Evolutionary conservation across 352 stramenopile genomes (phyloP).

Genomic region (Phytophthora cryptogea): DNA sequence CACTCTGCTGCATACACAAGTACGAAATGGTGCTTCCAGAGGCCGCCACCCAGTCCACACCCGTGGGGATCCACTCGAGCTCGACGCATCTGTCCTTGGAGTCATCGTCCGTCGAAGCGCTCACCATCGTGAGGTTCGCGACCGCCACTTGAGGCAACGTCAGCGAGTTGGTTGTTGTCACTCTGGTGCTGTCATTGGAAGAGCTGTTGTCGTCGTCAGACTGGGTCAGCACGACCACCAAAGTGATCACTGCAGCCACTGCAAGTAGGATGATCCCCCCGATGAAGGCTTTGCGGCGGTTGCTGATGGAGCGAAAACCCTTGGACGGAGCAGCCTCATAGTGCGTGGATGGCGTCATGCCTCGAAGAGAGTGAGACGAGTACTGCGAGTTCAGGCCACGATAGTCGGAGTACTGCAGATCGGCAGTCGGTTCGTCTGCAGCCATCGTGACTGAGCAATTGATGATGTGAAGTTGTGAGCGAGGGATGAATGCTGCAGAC

Average conservation of each 20-base stretch:
- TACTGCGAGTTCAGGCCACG: conserved; percentile 6
- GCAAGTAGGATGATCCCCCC: conserved; percentile 6
- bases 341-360: conserved; percentile 7
- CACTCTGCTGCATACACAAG: conserved; percentile 36
- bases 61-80: conserved; percentile 34
- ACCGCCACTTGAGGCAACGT: conserved; percentile 24
- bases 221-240: conserved; percentile 23
- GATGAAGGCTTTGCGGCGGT: conserved; percentile 23
- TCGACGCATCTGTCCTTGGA: conserved; percentile 32
- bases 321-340: conserved; percentile 18
- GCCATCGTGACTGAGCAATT: conserved; percentile 9
- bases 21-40: conserved; percentile 33
- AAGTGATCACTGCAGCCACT: conserved; percentile 24
- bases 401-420: conserved; percentile 16
- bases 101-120: conserved; percentile 19
- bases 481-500: background rate
- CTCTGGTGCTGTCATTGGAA: conserved; percentile 1
- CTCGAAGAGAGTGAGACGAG: conserved; percentile 10
- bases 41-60: conserved; percentile 34
- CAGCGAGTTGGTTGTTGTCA: conserved; percentile 14
- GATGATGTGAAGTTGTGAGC: conserved; percentile 4
- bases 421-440: conserved; percentile 2
- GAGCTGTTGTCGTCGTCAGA: conserved; percentile 18
- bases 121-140: conserved; percentile 27
- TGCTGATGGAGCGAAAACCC: conserved; percentile 16